Conservation (phyloP, 2,329 filamentous ascomycete genomes). For the Lasiodiplodia sp. region DNA sequence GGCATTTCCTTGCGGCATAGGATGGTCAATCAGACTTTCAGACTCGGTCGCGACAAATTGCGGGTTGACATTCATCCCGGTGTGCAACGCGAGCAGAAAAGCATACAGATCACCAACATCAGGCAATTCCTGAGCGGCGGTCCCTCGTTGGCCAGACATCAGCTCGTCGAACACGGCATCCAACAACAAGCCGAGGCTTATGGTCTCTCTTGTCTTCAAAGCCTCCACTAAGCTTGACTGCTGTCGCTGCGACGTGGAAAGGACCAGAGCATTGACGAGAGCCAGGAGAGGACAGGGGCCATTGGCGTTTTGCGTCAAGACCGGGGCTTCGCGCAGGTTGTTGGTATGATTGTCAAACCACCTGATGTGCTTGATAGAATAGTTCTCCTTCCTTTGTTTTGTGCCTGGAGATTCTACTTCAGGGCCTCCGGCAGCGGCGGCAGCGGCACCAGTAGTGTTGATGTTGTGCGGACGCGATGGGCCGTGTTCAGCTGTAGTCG, state of each 20-base stretch:
- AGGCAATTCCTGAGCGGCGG: constrained; percentile 71
- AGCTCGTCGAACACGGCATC: constrained; percentile 94
- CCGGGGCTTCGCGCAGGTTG: constrained; percentile 79
- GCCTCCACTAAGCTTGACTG: constrained; percentile 79
- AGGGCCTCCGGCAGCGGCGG: constrained; percentile 32
- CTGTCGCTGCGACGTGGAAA: constrained; percentile 75
- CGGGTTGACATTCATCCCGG: constrained; percentile 98
- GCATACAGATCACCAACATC: constrained; percentile 88
- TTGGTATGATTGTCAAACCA: constrained; percentile 74
- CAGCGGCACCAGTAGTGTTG: constrained; percentile 28
- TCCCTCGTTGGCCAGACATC: constrained; percentile 75
- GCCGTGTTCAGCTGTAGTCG: constrained; percentile 36
- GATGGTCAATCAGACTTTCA: constrained; percentile 46
- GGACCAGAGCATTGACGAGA: constrained; percentile 86
- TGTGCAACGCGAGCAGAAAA: constrained; percentile 88
- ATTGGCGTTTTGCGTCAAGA: constrained; percentile 91
- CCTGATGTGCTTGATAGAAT: constrained; percentile 88
- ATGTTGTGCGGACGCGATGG: constrained; percentile 35
- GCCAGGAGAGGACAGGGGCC: constrained; percentile 93
- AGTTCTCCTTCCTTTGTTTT: constrained; percentile 72
- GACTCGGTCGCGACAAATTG: constrained; percentile 67
- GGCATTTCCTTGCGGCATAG: constrained; percentile 34
- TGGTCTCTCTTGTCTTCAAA: constrained; percentile 80
- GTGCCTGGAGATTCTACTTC: constrained; percentile 49
- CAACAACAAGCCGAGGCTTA: constrained; percentile 83